A percentile compares a stretch with the other conserved stretches of the same genome.
Evolutionary conservation across 805 yeast genomes (phyloP).

Genomic region (Saccharomycopsis schoenii): DNA sequence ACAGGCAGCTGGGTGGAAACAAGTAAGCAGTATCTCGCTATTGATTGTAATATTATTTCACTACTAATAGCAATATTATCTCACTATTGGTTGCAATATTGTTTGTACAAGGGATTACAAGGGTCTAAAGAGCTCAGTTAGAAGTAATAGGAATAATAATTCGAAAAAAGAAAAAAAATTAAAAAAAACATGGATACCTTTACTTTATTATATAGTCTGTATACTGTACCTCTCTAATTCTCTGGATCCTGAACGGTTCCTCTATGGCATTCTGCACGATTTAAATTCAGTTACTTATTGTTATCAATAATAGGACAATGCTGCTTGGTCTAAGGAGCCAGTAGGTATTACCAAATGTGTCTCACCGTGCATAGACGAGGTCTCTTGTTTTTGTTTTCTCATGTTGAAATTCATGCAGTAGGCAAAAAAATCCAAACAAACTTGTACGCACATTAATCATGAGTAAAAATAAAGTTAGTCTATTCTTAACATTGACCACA

Average conservation of each 20-base stretch:
- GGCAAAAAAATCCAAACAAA: background rate
- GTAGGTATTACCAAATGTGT: background rate
- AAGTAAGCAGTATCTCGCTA: too few relatives aligned
- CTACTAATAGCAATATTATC: too few relatives aligned
- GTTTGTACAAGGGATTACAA: too few relatives aligned
- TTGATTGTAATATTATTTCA: too few relatives aligned
- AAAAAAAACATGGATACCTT: background rate
- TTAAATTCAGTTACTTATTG: background rate
- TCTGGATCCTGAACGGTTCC: background rate
- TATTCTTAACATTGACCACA: background rate
- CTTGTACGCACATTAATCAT: background rate
- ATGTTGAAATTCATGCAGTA: constrained; percentile 1
- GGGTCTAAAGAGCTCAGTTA: too few relatives aligned
- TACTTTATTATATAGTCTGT: background rate
- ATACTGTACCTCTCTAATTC: background rate
- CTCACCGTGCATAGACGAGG: background rate
- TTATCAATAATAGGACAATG: background rate
- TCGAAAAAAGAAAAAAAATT: background rate
- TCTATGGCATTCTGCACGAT: background rate
- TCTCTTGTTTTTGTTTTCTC: background rate
- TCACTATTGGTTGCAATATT: too few relatives aligned
- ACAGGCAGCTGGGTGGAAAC: too few relatives aligned
- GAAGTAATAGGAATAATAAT: background rate
- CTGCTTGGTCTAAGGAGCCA: background rate
- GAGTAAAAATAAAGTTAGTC: background rate